Evolutionary conservation across 1,284 basidiomycete species (phyloP), one percentile per base, ranked within the genome.

Genomic region (Fomitopsis betulina): DNA sequence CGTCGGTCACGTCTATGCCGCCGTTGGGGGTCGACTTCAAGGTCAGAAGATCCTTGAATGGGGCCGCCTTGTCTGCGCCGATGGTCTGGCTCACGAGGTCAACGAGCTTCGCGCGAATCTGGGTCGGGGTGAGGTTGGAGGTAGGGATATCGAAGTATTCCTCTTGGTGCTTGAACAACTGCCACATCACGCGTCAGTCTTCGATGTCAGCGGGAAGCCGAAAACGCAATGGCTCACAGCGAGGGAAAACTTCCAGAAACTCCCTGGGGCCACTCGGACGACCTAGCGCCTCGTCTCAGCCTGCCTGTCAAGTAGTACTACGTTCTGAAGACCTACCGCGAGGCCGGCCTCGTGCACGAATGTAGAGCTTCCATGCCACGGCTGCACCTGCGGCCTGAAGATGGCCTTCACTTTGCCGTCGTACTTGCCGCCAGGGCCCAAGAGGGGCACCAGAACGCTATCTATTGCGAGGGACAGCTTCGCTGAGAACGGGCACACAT

Each of bases 401-500:
- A 96, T 86, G 43, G 89, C 76, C 73, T 91, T 91, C 58, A 95
- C 84, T 72, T 90, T 89, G 40, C 86, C 87, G 9, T 81, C 78
- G 71, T 93, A 94, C 68, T 82, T 79, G 15, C 90, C 89, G 15
- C 84, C 85, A 17, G 77, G 68, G 19, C 75, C 75, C 58, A 91
- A 68, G 58, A 82, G 72, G 19, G 87, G 89, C 60, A 78, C 82
- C 53, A 91, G 73, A 52, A 87, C 75, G 8, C 64, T 74, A 50
- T 91, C 81, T 60, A 91, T 81, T n/a, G 79, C 76, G 21, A 76
- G 67, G 3, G 83, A 75, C 53, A 89, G 67, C 72, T 90, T 91
- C 13, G 82, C 83, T 62, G 87, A 89, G 79, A 83, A 96, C 0
- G 94, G 94, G 70, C 94, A 96, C 65, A 93, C 87, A 69, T 91